Percentiles rank a stretch among this genome's conserved stretches.
These are phyloP conservation scores for Stevia rebaudiana DNA, from an alignment of 140 eudicot genomes.

Conservation along the genomic window DNA sequence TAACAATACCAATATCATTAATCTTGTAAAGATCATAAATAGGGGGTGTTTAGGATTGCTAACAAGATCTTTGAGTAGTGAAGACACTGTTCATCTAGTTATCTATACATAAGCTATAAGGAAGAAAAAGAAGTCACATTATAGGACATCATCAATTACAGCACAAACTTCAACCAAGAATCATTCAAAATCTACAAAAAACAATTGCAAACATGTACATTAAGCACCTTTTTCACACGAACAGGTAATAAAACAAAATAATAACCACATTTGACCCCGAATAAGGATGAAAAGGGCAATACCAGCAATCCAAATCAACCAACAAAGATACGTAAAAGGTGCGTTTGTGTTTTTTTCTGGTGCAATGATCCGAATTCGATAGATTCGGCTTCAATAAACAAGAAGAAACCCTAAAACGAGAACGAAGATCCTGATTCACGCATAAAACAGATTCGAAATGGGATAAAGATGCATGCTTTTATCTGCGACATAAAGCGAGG, in stretches of 20 bases:
- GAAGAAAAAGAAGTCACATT: background rate
- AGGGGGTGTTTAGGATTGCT: background rate
- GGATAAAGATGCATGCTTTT: conserved; percentile 5
- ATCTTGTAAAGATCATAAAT: background rate
- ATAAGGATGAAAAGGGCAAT: background rate
- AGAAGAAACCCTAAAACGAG: conserved; percentile 20
- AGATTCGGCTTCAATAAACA: no score
- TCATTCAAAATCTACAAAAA: background rate
- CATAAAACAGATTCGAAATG: conserved; percentile 5
- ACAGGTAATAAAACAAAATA: background rate
- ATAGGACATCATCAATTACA: background rate
- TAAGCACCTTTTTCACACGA: conserved; percentile 1
- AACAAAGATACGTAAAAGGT: conserved; percentile 13
- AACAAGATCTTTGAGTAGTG: background rate
- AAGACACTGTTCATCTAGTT: background rate
- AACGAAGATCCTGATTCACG: conserved; percentile 16
- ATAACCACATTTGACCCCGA: background rate
- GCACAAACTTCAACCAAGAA: conserved; percentile 15
- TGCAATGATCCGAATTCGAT: conserved; percentile 15
- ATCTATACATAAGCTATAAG: background rate
- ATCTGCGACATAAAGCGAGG: background rate
- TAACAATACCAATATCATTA: background rate
- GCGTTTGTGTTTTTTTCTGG: background rate
- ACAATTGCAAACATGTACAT: conserved; percentile 13
- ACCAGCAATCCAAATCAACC: conserved; percentile 1